Percentiles rank a stretch among this genome's conserved stretches.
These are phyloP conservation scores for Phoenix dactylifera DNA, from an alignment of 176 grass and related monocot genomes.

Conservation along the genomic window DNA sequence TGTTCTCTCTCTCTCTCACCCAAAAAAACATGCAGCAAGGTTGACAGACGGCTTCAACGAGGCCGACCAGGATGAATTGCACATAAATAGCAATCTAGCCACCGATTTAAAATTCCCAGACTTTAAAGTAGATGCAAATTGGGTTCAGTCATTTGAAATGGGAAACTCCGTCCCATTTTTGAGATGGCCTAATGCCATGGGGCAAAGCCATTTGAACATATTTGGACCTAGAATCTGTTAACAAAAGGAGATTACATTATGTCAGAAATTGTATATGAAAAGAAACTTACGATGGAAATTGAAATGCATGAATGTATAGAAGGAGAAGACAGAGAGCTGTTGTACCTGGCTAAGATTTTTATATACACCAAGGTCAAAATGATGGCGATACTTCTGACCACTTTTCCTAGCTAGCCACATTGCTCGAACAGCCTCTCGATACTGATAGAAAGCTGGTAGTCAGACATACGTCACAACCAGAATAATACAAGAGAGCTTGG, in stretches of 20 bases:
- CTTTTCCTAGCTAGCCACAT: constrained; percentile 96
- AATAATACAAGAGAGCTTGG: background rate
- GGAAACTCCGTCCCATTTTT: constrained; percentile 77
- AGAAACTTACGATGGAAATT: background rate
- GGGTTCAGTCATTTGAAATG: constrained; percentile 44
- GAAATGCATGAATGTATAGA: background rate
- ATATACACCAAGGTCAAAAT: constrained; percentile 57
- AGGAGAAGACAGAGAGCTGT: background rate
- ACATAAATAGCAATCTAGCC: too few species aligned
- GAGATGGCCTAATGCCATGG: constrained; percentile 50
- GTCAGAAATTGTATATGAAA: background rate
- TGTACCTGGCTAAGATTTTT: constrained; percentile 79
- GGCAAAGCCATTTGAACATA: constrained; percentile 70
- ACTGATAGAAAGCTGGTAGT: constrained; percentile 25
- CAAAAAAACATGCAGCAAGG: too few species aligned
- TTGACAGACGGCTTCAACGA: too few species aligned
- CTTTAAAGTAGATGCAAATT: background rate
- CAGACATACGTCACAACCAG: constrained; percentile 8
- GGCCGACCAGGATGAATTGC: too few species aligned
- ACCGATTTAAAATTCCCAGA: too few species aligned
- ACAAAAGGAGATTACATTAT: background rate
- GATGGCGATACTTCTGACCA: constrained; percentile 73
- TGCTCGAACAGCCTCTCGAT: constrained; percentile 53
- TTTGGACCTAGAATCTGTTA: constrained; percentile 80
- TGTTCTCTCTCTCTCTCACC: too few species aligned